Evolutionary conservation across 73 alveolate genomes (phyloP), one percentile per base, ranked within the genome.

Genomic region (Halteria grandinella): DNA sequence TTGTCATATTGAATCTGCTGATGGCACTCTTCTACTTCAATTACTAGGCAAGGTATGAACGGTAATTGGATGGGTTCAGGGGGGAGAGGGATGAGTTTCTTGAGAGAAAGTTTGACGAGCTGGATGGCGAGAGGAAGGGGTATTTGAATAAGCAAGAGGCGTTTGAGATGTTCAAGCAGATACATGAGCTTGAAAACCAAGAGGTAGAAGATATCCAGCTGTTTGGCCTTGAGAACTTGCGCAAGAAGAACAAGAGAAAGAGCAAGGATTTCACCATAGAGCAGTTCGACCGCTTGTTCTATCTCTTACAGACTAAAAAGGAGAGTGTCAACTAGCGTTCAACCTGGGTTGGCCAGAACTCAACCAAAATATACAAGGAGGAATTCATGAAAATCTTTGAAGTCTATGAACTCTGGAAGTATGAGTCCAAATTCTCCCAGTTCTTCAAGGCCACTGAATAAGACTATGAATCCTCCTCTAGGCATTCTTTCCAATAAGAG

Each of bases 321-420:
- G 85, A 80, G 27, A 48, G 25, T 5, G 55, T n/a, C n/a, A n/a
- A n/a, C n/a, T n/a, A n/a, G n/a, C n/a, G n/a, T n/a, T n/a, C n/a
- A n/a, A n/a, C n/a, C n/a, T n/a, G n/a, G n/a, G n/a, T n/a, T n/a
- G n/a, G n/a, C n/a, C n/a, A 58, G 12, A 18, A 32, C 17, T 29
- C 53, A 31, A 75, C 77, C 10, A 71, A 40, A 28, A 82, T 82
- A 11, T 17, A 55, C 41, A 21, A 71, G 11, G 36, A 48, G 14
- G 81, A 73, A 24, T 82, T 82, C 37, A 24, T 82, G 55, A 70
- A 33, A 36, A 51, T 72, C 31, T 82, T 72, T 72, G 91, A 82
- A 33, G 59, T 82, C 48, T 70, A 57, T 54, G 91, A 80, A 34
- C 36, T 82, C 25, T 28, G 79, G 58, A 17, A 34, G 17, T 23